phyloP scores from a whole-genome alignment of 108 stramenopile species.

The Pseudonitzschia multistriata region DNA sequence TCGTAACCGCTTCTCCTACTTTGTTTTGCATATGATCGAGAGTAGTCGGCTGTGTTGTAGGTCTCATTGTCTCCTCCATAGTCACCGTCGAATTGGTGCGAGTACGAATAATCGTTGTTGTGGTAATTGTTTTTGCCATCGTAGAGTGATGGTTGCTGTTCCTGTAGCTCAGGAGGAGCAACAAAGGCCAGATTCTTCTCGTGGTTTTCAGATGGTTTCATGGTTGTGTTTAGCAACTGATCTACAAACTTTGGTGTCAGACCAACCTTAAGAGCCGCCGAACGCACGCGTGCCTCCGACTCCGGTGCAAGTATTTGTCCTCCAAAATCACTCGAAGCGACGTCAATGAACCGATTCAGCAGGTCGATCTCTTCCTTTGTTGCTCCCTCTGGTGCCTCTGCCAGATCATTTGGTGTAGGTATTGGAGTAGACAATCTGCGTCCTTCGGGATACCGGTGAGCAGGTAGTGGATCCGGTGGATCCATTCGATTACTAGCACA shows the following conservation, averaged over 20 bases:
- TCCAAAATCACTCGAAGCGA: conserved; percentile 28
- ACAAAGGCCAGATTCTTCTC: background rate
- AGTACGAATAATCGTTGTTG: background rate
- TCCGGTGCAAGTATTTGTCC: conserved; percentile 32
- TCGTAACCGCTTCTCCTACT: background rate
- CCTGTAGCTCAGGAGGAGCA: background rate
- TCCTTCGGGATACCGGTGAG: background rate
- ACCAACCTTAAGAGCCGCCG: conserved; percentile 37
- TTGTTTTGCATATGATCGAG: conserved; percentile 6
- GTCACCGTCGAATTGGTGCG: background rate
- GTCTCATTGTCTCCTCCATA: conserved; percentile 4
- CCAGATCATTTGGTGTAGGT: background rate
- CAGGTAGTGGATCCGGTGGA: conserved; percentile 6
- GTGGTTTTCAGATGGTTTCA: background rate
- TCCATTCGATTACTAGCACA: background rate
- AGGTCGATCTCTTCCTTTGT: conserved; percentile 32
- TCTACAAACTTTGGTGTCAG: conserved; percentile 33
- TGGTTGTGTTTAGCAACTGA: conserved; percentile 25
- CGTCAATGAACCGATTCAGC: conserved; percentile 38
- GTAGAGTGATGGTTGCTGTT: background rate
- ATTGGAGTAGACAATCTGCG: background rate
- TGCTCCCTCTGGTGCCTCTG: conserved; percentile 36
- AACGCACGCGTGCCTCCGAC: conserved; percentile 31
- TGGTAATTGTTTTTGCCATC: background rate
- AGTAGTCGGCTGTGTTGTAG: background rate